Conservation (phyloP, 192 early-diverging fungal species). For the Backusella luteola region DNA sequence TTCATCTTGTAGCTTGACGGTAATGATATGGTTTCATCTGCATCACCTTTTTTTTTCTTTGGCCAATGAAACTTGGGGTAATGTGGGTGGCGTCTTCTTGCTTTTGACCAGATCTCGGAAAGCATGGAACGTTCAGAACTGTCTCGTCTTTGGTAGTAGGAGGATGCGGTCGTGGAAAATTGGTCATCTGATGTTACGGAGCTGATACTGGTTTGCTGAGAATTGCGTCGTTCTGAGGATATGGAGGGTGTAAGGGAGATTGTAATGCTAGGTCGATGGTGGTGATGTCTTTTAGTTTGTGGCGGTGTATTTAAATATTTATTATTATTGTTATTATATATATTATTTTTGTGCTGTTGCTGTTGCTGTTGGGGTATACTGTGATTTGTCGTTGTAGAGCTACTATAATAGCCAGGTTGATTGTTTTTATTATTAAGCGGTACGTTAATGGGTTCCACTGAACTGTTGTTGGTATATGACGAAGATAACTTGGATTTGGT, state of each 20-base stretch:
- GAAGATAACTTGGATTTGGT: neutral
- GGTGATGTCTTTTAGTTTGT: neutral
- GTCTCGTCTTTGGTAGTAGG: neutral
- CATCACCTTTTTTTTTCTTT: neutral
- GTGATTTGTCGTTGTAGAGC: neutral
- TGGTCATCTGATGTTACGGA: constrained; percentile 19
- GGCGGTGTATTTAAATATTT: neutral
- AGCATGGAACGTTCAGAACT: constrained; percentile 5
- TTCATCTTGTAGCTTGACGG: neutral
- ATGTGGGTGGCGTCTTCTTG: constrained; percentile 7
- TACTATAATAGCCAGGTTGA: neutral
- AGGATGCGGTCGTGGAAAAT: constrained; percentile 7
- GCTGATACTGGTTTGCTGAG: constrained; percentile 11
- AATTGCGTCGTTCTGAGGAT: neutral
- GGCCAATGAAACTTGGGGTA: constrained; percentile 18
- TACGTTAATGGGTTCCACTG: neutral
- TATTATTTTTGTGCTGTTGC: neutral
- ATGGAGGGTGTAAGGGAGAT: constrained; percentile 6
- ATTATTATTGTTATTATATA: neutral
- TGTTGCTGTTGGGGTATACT: neutral
- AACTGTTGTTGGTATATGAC: neutral
- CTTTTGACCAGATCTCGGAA: constrained; percentile 12
- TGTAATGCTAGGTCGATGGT: constrained; percentile 10
- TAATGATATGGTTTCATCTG: neutral
- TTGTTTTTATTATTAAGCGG: neutral